A percentile compares a stretch with the other conserved stretches of the same genome.
Evolutionary conservation across 2,329 filamentous ascomycete species (phyloP).

Genomic region (Penicillium sp.): DNA sequence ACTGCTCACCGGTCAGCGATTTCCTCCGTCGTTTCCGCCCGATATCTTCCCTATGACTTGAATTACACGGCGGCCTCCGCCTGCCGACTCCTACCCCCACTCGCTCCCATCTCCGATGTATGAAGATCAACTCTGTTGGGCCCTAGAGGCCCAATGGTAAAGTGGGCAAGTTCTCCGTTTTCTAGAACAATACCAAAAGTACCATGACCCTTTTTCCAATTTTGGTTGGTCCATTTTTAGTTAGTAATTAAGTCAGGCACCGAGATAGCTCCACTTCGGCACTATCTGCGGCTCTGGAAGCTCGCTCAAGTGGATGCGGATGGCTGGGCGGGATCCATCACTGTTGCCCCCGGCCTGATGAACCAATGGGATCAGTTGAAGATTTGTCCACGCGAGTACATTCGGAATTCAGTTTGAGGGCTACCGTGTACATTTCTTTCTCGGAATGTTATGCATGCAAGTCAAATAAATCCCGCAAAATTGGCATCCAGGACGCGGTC

Average conservation of each 20-base stretch:
- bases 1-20: neutral
- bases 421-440: conserved; percentile 18
- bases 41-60: conserved; percentile 1
- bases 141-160: neutral
- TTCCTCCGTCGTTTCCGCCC: conserved; percentile 5
- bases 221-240: conserved; percentile 1
- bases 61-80: conserved; percentile 7
- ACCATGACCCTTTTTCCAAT: neutral
- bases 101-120: neutral
- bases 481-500: neutral
- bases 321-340: conserved; percentile 9
- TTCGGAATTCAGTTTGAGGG: conserved; percentile 16
- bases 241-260: neutral
- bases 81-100: neutral
- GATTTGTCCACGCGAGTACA: conserved; percentile 6
- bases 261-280: conserved; percentile 22
- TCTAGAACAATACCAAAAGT: neutral
- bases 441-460: neutral
- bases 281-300: conserved; percentile 28
- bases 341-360: conserved; percentile 18
- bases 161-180: neutral
- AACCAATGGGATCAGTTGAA: conserved; percentile 12
- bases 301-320: conserved; percentile 20
- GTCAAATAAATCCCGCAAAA: conserved; percentile 1
- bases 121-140: neutral